phyloP scores from a whole-genome alignment of 345 rosid genomes.

The Boechera divaricarpa region DNA sequence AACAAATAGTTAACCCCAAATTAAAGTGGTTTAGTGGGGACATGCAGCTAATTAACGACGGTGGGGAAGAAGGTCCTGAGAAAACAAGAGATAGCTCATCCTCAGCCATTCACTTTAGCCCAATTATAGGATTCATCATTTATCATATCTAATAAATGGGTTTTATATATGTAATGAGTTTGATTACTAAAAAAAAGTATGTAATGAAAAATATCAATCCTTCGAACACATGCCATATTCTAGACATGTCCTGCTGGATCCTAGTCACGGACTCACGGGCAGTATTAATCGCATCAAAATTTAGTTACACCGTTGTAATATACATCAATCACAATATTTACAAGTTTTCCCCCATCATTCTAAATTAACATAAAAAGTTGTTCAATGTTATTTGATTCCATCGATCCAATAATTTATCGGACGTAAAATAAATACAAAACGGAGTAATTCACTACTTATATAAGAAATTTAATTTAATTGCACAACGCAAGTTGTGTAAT shows the following conservation, averaged over 20 bases:
- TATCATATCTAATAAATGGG: not conserved
- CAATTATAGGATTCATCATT: too few relatives aligned
- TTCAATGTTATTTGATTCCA: not conserved
- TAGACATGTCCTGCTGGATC: constrained; percentile 20
- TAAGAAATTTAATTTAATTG: not conserved
- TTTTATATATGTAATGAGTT: not conserved
- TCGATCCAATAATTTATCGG: not conserved
- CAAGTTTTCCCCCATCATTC: not conserved
- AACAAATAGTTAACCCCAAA: not conserved
- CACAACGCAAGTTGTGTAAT: constrained; percentile 1
- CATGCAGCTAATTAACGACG: not conserved
- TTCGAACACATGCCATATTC: too few relatives aligned
- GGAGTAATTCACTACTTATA: not conserved
- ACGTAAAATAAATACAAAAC: not conserved
- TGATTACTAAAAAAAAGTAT: not conserved
- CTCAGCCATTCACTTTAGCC: not conserved
- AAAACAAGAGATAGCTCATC: constrained; percentile 3
- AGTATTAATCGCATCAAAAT: constrained; percentile 8
- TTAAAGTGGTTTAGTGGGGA: not conserved
- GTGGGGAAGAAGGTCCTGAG: not conserved
- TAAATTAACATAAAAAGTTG: not conserved
- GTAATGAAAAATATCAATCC: too few relatives aligned
- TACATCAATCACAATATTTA: not conserved
- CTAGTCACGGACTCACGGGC: constrained; percentile 14
- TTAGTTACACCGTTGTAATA: not conserved